Evolutionary conservation across 805 yeast species (phyloP).

Genomic region (Cyberlindnera japonica): DNA sequence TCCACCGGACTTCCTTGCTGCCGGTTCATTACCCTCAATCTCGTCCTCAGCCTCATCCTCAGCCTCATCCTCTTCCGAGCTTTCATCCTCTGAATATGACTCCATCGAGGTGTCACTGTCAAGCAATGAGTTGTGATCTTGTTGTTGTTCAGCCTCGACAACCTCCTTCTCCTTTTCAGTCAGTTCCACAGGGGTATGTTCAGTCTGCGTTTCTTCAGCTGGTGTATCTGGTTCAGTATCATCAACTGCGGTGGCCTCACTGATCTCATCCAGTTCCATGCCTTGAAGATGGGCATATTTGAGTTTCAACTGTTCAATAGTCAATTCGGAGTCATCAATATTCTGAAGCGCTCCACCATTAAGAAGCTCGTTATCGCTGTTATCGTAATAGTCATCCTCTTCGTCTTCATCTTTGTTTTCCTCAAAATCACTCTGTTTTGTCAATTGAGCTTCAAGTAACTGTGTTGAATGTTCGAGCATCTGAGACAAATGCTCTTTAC

Average conservation of each 20-base stretch:
- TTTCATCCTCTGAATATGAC: slow-evolving; percentile 27
- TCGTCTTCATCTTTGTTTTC: slow-evolving; percentile 18
- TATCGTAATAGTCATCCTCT: slow-evolving; percentile 20
- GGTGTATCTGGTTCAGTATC: slow-evolving; percentile 24
- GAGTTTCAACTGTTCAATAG: slow-evolving; percentile 28
- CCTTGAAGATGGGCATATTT: slow-evolving; percentile 26
- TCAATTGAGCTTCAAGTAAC: slow-evolving; percentile 78
- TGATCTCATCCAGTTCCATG: slow-evolving; percentile 27
- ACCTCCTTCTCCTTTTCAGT: slow-evolving; percentile 25
- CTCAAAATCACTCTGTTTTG: slow-evolving; percentile 33
- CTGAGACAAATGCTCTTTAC: slow-evolving; percentile 81
- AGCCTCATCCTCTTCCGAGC: slow-evolving; percentile 24
- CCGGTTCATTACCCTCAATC: no score
- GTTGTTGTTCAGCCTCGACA: slow-evolving; percentile 27
- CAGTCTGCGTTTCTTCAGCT: slow-evolving; percentile 21
- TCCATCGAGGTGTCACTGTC: slow-evolving; percentile 32
- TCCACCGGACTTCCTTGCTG: slow-evolving; percentile 13
- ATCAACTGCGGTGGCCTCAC: slow-evolving; percentile 24
- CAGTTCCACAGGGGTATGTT: slow-evolving; percentile 19
- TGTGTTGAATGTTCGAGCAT: slow-evolving; percentile 91
- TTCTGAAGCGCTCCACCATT: slow-evolving; percentile 17
- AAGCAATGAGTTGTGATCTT: slow-evolving; percentile 17
- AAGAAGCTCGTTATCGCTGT: slow-evolving; percentile 17
- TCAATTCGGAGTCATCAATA: slow-evolving; percentile 26
- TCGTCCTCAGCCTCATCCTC: slow-evolving; percentile 20